phyloP scores from a whole-genome alignment of 352 stramenopile species.

The Phytophthora parvispora region DNA sequence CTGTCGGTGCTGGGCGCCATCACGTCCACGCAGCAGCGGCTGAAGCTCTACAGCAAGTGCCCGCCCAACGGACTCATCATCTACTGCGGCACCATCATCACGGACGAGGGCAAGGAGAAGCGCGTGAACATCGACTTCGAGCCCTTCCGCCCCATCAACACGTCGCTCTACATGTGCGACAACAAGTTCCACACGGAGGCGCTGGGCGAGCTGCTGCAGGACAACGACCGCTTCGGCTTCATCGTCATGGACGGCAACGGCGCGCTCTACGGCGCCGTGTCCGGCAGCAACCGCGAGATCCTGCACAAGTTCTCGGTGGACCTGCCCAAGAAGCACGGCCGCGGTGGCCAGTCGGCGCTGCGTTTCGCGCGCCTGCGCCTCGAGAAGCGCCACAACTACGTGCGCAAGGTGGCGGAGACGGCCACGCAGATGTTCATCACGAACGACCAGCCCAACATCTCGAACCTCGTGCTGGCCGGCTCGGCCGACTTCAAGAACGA shows the following conservation, averaged over 20 bases:
- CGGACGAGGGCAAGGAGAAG: constrained; percentile 99
- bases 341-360: constrained; percentile 99
- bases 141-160: constrained; percentile 99
- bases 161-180: constrained; percentile 99
- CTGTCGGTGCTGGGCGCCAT: constrained; percentile 99
- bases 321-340: constrained; percentile 99
- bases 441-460: constrained; percentile 98
- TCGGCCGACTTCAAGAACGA: constrained; percentile 99
- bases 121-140: constrained; percentile 99
- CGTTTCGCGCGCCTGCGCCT: constrained; percentile 99
- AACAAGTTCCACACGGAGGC: constrained; percentile 99
- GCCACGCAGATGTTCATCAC: constrained; percentile 99
- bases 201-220: constrained; percentile 98
- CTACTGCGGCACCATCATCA: constrained; percentile 99
- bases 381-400: constrained; percentile 99
- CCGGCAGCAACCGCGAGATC: constrained; percentile 94
- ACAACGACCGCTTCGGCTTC: constrained; percentile 99
- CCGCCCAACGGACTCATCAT: constrained; percentile 99
- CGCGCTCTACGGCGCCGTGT: constrained; percentile 98
- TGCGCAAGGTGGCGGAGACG: constrained; percentile 99
- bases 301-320: constrained; percentile 98
- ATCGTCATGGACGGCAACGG: constrained; percentile 99
- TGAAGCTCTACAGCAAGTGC: constrained; percentile 99
- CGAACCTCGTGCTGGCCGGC: constrained; percentile 98
- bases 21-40: constrained; percentile 99